These are phyloP conservation scores for Ostreobium quekettii DNA, from an alignment of 139 green algal species.

Conservation along the genomic window DNA sequence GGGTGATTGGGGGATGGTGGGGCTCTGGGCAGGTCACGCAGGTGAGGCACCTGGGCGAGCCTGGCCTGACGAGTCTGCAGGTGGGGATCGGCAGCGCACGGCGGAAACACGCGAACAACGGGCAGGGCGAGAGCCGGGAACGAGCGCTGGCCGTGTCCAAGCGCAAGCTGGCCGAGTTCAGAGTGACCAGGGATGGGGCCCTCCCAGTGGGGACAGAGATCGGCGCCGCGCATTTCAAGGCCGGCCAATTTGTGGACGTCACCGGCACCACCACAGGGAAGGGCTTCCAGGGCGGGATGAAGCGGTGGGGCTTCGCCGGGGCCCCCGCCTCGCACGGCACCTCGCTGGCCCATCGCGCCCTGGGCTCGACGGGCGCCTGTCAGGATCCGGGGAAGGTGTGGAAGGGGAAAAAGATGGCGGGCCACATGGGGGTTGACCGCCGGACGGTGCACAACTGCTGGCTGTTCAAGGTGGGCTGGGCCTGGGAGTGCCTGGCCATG, in stretches of 20 bases:
- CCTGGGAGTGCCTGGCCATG: background rate
- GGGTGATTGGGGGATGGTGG: too few relatives aligned
- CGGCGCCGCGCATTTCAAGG: conserved; percentile 71
- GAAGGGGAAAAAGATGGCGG: conserved; percentile 97
- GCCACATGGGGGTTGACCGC: conserved; percentile 76
- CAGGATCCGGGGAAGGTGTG: conserved; percentile 82
- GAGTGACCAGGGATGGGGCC: conserved; percentile 70
- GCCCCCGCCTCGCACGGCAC: conserved; percentile 82
- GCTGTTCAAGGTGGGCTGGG: conserved; percentile 58
- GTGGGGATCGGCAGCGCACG: conserved; percentile 64
- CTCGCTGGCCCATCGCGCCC: conserved; percentile 63
- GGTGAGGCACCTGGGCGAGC: conserved; percentile 51
- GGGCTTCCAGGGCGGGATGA: conserved; percentile 70
- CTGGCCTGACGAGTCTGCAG: conserved; percentile 76
- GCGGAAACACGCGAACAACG: conserved; percentile 53
- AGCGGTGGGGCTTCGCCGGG: conserved; percentile 66
- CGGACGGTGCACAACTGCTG: conserved; percentile 67
- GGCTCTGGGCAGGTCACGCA: conserved; percentile 70
- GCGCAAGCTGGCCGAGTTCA: conserved; percentile 75
- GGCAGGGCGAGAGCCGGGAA: conserved; percentile 21
- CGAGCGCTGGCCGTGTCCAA: conserved; percentile 55
- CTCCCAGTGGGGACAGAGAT: conserved; percentile 77
- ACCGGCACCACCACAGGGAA: conserved; percentile 85
- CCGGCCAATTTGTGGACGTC: conserved; percentile 91
- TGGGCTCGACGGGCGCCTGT: conserved; percentile 50